phyloP scores from a whole-genome alignment of 73 alveolate species.

The Symbiodinium pilosum region DNA sequence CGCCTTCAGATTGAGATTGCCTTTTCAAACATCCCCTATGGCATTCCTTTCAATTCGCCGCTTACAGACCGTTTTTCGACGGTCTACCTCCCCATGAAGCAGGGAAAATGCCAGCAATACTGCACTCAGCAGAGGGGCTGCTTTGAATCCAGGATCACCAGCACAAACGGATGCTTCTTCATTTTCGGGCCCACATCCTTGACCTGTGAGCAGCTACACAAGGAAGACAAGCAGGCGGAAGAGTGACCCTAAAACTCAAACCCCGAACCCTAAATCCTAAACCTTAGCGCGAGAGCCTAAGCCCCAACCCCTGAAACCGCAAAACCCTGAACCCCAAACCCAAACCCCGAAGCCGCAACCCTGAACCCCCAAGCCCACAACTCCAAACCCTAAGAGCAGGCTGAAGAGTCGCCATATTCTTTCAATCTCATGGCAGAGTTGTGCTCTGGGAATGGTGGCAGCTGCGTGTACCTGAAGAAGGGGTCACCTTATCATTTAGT shows the following conservation, averaged over 20 bases:
- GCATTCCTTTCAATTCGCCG: conserved; percentile 20
- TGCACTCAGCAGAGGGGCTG: conserved; percentile 5
- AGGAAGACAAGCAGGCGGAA: background rate
- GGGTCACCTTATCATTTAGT: background rate
- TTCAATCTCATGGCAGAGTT: background rate
- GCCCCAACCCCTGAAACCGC: no score
- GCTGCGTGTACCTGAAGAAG: background rate
- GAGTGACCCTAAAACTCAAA: no score
- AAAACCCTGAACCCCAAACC: no score
- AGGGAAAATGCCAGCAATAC: conserved; percentile 20
- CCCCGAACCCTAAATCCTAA: no score
- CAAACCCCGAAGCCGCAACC: no score
- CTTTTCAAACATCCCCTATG: conserved; percentile 50
- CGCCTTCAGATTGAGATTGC: conserved; percentile 23
- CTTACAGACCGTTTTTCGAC: conserved; percentile 10
- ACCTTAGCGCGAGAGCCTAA: no score
- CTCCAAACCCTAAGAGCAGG: no score
- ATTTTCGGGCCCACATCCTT: conserved; percentile 37
- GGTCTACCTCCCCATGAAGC: conserved; percentile 14
- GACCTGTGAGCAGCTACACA: conserved; percentile 39
- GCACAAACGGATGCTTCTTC: conserved; percentile 33
- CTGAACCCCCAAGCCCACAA: no score
- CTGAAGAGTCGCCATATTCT: background rate
- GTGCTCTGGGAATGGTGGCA: background rate
- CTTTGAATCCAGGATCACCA: conserved; percentile 41